Evolutionary conservation across 1,284 basidiomycete genomes (phyloP), one percentile per base, ranked within the genome.

Genomic region (Sutorius eximius): DNA sequence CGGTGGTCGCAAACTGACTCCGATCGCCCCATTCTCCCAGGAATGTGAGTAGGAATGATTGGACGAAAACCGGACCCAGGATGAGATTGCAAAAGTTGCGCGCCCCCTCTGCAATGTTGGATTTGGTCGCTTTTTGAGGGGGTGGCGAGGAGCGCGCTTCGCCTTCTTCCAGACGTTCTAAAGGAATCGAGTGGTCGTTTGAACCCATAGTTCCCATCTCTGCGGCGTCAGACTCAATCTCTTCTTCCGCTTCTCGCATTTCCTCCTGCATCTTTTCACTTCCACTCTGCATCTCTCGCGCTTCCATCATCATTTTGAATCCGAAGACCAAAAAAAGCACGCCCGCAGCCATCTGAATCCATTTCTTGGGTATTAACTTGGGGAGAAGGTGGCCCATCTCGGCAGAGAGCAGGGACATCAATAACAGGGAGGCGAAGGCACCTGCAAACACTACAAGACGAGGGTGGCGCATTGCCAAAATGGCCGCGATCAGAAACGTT

Each of bases 11-110:
- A 63, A 99, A 96, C 75, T 99, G 97, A 67, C 91, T 95, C 43
- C 96, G 78, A 74, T 99, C 97, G 1, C 96, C 97, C 96, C 96
- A 99, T 73, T 99, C 96, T 22, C 95, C 97, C 12, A 99, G 79
- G 73, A 99, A 99, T 0, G 96, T 98, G 53, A 99, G 79, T 37
- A 96, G 77, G 64, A 99, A 99, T 0, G 94, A 87, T 73, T 99
- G 95, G 3, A 96, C 94, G 65, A 98, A 98, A 1, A 97, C 91
- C 0, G 96, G 97, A 1, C 89, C 93, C 18, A 98, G 79, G 61
- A 95, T 76, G 27, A 97, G 76, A 62, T 87, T 87, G 70, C 85
- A 87, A 61, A 94, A 86, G 67, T 95, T 95, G 61, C 92, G 81
- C 5, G 85, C 76, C 5, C 93, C 89, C 37, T 95, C 90, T 10